Evolutionary conservation across 495 filamentous ascomycete genomes (phyloP).

Genomic region (Aspergillus coremiiformis): DNA sequence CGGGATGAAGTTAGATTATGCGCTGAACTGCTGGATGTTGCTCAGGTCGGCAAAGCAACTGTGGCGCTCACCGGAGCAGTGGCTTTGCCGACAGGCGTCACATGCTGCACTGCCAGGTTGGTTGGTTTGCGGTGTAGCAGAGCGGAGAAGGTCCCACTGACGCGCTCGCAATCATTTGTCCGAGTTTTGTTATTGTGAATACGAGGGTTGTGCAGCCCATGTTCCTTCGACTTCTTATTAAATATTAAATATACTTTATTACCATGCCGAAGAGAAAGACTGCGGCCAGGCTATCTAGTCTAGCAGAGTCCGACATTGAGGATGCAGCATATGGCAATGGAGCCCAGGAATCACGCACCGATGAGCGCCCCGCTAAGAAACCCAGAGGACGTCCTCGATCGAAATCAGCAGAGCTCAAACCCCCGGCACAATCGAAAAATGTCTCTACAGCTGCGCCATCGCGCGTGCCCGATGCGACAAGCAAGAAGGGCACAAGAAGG

Average conservation of each 20-base stretch:
- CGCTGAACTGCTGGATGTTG: slow-evolving; percentile 3
- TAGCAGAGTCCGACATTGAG: slow-evolving; percentile 63
- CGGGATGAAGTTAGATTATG: not conserved
- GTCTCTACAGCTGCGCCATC: slow-evolving; percentile 8
- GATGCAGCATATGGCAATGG: slow-evolving; percentile 39
- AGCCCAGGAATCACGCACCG: slow-evolving; percentile 22
- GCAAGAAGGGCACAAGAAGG: slow-evolving; percentile 26
- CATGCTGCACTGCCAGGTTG: slow-evolving; percentile 16
- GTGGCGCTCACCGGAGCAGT: slow-evolving; percentile 26
- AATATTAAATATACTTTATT: not conserved
- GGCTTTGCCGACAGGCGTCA: slow-evolving; percentile 22
- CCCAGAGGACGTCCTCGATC: slow-evolving; percentile 34
- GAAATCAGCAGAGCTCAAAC: slow-evolving; percentile 18
- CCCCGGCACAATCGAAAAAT: slow-evolving; percentile 10
- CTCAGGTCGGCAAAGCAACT: slow-evolving; percentile 16
- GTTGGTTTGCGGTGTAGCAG: not conserved
- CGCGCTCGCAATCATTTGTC: not conserved
- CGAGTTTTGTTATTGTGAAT: slow-evolving; percentile 4
- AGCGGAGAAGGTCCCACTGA: slow-evolving; percentile 1
- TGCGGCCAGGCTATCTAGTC: slow-evolving; percentile 49
- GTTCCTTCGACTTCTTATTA: not conserved
- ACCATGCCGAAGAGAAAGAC: slow-evolving; percentile 50
- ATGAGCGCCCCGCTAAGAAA: slow-evolving; percentile 37
- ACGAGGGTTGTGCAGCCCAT: not conserved
- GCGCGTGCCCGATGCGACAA: slow-evolving; percentile 27